A percentile compares a stretch with the other conserved stretches of the same genome.
Evolutionary conservation across 345 rosid genomes (phyloP).

Genomic region (Dimocarpus longan): DNA sequence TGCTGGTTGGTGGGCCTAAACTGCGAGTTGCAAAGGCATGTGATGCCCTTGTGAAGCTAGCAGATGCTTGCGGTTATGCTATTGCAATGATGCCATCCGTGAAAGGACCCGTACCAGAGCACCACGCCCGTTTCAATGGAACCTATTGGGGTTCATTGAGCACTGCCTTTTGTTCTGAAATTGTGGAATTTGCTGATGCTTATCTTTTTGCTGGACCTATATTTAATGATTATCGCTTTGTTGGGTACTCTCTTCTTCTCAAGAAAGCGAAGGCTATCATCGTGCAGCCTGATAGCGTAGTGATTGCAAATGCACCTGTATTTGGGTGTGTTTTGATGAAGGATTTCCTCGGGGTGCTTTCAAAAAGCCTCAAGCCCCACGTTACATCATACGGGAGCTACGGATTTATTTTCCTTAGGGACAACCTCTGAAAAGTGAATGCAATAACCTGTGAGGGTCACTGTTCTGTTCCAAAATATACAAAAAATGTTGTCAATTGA

Average conservation of each 20-base stretch:
- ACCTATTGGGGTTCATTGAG: constrained; percentile 78
- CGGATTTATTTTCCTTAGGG: constrained; percentile 61
- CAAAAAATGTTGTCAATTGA: too few species aligned
- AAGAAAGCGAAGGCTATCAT: constrained; percentile 75
- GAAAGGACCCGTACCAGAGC: constrained; percentile 68
- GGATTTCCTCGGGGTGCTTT: constrained; percentile 55
- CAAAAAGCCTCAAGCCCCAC: constrained; percentile 49
- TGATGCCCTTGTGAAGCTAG: constrained; percentile 54
- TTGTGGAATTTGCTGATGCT: constrained; percentile 79
- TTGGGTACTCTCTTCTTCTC: constrained; percentile 71
- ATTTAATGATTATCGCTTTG: constrained; percentile 65
- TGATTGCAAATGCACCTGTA: constrained; percentile 55
- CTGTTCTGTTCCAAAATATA: too few species aligned
- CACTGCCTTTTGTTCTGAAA: constrained; percentile 67
- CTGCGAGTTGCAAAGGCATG: constrained; percentile 55
- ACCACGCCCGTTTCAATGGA: constrained; percentile 68
- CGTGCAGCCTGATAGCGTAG: constrained; percentile 62
- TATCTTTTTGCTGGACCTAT: constrained; percentile 75
- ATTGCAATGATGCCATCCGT: constrained; percentile 70
- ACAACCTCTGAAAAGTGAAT: not conserved
- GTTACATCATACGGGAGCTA: constrained; percentile 61
- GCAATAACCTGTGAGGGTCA: too few species aligned
- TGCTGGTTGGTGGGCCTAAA: constrained; percentile 69
- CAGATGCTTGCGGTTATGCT: constrained; percentile 60
- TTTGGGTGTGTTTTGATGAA: constrained; percentile 67